phyloP scores from a whole-genome alignment of 1,139 yeast species.

The Yamadazyma siamensis region DNA sequence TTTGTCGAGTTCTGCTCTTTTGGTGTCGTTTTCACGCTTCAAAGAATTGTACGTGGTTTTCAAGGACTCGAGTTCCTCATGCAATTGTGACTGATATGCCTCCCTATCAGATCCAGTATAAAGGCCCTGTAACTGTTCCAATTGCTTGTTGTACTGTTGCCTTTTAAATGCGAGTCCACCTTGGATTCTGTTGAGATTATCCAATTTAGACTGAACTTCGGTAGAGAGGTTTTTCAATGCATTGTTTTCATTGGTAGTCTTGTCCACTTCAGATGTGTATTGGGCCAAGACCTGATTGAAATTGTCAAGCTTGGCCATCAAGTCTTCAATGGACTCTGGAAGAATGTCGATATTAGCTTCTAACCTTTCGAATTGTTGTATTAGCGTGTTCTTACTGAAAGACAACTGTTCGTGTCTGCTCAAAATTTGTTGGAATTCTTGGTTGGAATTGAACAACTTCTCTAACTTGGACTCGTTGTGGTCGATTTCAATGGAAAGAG shows the following conservation, averaged over 20 bases:
- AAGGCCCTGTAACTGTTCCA: conserved; percentile 10
- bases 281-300: conserved; percentile 47
- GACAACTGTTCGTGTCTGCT: conserved; percentile 59
- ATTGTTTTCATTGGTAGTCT: conserved; percentile 11
- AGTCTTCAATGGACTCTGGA: conserved; percentile 47
- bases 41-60: too few species aligned
- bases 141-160: conserved; percentile 17
- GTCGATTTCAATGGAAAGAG: conserved; percentile 48
- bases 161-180: conserved; percentile 60
- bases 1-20: conserved; percentile 13
- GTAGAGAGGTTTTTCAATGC: conserved; percentile 16
- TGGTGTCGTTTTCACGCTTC: conserved; percentile 7
- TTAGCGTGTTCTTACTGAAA: conserved; percentile 42
- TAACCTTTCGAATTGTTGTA: conserved; percentile 49
- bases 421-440: conserved; percentile 72
- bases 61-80: conserved; percentile 8
- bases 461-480: conserved; percentile 58
- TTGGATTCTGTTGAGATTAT: conserved; percentile 44
- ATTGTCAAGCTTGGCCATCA: conserved; percentile 48
- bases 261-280: conserved; percentile 26
- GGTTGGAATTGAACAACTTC: conserved; percentile 68
- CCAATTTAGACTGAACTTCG: conserved; percentile 29
- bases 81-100: conserved; percentile 8
- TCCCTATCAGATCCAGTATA: conserved; percentile 8
- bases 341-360: conserved; percentile 43